Evolutionary conservation across 257 asterid species (phyloP).

Genomic region (Lycium ferocissimum): DNA sequence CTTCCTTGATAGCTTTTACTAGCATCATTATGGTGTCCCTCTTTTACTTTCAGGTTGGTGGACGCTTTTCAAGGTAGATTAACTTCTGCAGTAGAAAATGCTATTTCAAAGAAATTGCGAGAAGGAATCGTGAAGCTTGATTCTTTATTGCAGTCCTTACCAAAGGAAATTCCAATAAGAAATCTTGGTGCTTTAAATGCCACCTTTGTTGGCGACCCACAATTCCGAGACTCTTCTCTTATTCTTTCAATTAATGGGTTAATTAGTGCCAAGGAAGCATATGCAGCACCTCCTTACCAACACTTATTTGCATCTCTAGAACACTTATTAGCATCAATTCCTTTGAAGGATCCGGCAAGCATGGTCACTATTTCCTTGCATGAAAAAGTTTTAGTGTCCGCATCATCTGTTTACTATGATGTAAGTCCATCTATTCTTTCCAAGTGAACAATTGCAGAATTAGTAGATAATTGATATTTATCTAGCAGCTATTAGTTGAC

Average conservation of each 20-base stretch:
- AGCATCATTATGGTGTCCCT: slow-evolving; percentile 11
- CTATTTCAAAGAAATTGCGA: slow-evolving; percentile 65
- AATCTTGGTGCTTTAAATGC: slow-evolving; percentile 65
- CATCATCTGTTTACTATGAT: slow-evolving; percentile 72
- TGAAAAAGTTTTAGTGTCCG: slow-evolving; percentile 79
- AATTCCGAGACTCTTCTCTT: slow-evolving; percentile 60
- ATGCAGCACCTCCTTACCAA: slow-evolving; percentile 39
- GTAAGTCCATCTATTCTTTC: slow-evolving; percentile 49
- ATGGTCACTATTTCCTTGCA: slow-evolving; percentile 77
- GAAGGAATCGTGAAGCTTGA: slow-evolving; percentile 64
- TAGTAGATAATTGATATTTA: background rate
- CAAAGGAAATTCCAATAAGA: slow-evolving; percentile 72
- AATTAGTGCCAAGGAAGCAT: slow-evolving; percentile 53
- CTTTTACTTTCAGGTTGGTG: slow-evolving; percentile 59
- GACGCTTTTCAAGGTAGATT: slow-evolving; percentile 75
- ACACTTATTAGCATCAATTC: slow-evolving; percentile 40
- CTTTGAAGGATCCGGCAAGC: slow-evolving; percentile 55
- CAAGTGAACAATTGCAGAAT: slow-evolving; percentile 7
- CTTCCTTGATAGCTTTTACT: slow-evolving; percentile 19
- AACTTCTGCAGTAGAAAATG: slow-evolving; percentile 72
- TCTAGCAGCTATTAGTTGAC: background rate
- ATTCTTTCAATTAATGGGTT: slow-evolving; percentile 73
- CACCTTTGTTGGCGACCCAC: slow-evolving; percentile 73
- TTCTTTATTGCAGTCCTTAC: slow-evolving; percentile 68
- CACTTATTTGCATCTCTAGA: slow-evolving; percentile 41